Percentiles rank a stretch among this genome's conserved stretches.
These are phyloP conservation scores for Lathyrus sativus DNA, from an alignment of 306 rosid species.

Conservation along the genomic window DNA sequence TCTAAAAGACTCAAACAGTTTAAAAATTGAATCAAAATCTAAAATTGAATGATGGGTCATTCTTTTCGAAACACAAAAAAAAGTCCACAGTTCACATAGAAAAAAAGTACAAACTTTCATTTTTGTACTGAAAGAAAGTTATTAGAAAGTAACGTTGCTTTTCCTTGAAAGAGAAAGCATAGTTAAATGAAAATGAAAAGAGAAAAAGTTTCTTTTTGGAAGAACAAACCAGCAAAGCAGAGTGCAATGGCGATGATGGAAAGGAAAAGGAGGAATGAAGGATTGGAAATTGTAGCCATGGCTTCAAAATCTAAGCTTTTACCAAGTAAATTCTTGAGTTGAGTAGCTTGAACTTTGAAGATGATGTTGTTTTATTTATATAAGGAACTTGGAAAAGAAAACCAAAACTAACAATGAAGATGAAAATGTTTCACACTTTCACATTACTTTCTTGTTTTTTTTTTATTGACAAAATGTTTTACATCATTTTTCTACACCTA, in stretches of 20 bases:
- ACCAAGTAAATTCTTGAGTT: not conserved
- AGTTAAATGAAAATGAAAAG: not conserved
- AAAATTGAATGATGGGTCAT: slow-evolving; percentile 5
- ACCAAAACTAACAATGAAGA: not conserved
- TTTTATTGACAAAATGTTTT: not conserved
- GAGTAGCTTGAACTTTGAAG: not conserved
- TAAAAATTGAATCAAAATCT: slow-evolving; percentile 4
- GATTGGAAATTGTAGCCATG: slow-evolving; percentile 44
- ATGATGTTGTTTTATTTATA: slow-evolving; percentile 14
- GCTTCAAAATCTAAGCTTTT: not conserved
- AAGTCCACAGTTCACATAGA: not conserved
- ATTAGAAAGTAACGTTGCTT: slow-evolving; percentile 32
- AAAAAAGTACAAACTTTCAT: slow-evolving; percentile 1
- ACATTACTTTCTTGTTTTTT: too few relatives aligned
- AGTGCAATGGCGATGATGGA: slow-evolving; percentile 40
- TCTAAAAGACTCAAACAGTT: not conserved
- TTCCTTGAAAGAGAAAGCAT: not conserved
- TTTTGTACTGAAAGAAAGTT: slow-evolving; percentile 17
- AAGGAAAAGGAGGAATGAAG: slow-evolving; percentile 44
- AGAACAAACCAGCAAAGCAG: slow-evolving; percentile 50
- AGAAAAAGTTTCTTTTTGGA: not conserved
- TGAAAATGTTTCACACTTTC: not conserved
- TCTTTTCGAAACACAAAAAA: not conserved
- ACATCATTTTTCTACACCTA: not conserved
- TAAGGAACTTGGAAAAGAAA: not conserved